phyloP scores from a whole-genome alignment of 139 green algal genomes.

The Chlorella ohadii region DNA sequence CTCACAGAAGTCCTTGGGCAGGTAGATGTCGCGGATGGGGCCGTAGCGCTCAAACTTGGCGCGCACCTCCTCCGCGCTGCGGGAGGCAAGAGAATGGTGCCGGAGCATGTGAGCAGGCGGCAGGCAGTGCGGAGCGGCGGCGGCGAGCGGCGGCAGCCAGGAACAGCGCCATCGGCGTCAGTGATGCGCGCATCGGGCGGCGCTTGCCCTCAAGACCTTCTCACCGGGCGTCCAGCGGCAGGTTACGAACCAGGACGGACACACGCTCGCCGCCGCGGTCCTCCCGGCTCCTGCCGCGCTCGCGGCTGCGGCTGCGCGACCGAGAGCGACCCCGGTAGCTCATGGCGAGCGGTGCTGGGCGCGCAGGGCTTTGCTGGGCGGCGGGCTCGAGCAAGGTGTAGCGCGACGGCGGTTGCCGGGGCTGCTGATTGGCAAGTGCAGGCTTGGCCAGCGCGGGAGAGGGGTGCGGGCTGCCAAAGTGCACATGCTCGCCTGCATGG shows the following conservation, averaged over 20 bases:
- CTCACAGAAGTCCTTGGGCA: conserved; percentile 60
- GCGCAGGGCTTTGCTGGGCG: no score
- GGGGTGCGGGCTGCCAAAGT: no score
- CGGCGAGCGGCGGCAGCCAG: not conserved
- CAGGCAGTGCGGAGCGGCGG: not conserved
- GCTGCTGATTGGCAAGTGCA: no score
- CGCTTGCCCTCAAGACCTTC: no score
- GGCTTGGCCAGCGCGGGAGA: no score
- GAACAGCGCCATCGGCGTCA: no score
- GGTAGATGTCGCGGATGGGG: conserved; percentile 80
- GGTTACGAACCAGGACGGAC: conserved; percentile 71
- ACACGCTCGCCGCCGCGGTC: not conserved
- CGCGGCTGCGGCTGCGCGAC: not conserved
- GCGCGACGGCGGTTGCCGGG: no score
- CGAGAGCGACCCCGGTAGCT: not conserved
- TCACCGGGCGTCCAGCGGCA: conserved; percentile 73
- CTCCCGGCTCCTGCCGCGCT: not conserved
- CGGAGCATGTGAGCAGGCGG: no score
- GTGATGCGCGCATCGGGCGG: no score
- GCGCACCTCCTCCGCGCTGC: conserved; percentile 70
- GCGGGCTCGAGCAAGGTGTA: no score
- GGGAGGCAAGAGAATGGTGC: not conserved
- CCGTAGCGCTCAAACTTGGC: conserved; percentile 77
- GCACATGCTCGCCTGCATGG: no score
- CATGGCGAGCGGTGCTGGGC: not conserved